Evolutionary conservation across 305 asterid species (phyloP), one percentile per base, ranked within the genome.

Genomic region (Solanum hybrid): DNA sequence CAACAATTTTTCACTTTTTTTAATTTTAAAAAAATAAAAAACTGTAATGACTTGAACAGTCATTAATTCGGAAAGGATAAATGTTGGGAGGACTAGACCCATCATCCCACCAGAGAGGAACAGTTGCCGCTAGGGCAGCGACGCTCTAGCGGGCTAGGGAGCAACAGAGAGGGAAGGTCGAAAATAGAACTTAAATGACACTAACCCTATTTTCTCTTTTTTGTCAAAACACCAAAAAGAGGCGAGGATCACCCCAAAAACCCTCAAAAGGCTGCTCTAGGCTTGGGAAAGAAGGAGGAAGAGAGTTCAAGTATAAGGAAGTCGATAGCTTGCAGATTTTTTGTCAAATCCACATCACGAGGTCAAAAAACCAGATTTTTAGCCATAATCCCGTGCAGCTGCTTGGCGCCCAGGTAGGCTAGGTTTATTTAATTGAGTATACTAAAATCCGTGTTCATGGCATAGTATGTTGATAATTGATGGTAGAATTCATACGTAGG

Each of bases 131-230:
- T 45, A 14, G 0, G 22, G 64, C 3, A 2, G 22, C 8, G 7
- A 0, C 0, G 64, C 22, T 45, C 64, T 0, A 45, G 2, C 64
- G 3, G 1, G 64, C 1, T 45, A 45, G 22, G 64, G 64, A 45
- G 64, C 22, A 0, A 0, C 3, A 45, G 3, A 45, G 64, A 14
- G 22, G 64, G 22, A 45, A 45, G 64, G 64, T 45, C 1, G 0
- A 0, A 45, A 45, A 45, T 45, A 45, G 0, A 45, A 15, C 64
- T 45, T 45, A 45, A 45, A 14, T 45, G 64, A 45, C 64, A 8
- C 3, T 1, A 45, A 45, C 22, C 22, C 22, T 14, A 14, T 14
- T 45, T 45, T 45, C 64, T 14, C 1, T 1, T 45, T 45, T 45
- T 45, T 45, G 0, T 45, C 64, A 45, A 14, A 45, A 45, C 64